Conservation (phyloP, 1,284 basidiomycete genomes). For the Ceratobasidium sp. region DNA sequence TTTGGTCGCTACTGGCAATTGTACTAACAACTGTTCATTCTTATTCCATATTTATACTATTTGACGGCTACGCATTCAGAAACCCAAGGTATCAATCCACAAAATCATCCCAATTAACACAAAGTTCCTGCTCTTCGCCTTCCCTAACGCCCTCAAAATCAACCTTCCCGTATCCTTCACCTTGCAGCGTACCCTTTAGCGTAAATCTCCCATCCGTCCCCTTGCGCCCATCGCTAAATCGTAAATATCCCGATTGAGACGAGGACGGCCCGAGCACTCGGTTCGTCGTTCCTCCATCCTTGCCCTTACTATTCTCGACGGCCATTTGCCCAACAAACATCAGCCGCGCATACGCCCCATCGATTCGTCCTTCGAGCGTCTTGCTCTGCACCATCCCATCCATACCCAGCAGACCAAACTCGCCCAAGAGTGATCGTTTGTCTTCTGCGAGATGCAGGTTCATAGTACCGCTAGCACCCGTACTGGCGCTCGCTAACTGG, state of each 20-base stretch:
- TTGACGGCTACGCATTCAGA: background rate
- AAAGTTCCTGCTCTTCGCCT: conserved; percentile 29
- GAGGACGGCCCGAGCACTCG: conserved; percentile 25
- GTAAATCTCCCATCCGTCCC: conserved; percentile 17
- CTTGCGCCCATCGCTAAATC: conserved; percentile 38
- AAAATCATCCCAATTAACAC: conserved; percentile 39
- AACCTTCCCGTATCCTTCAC: conserved; percentile 26
- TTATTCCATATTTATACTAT: background rate
- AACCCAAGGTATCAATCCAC: conserved; percentile 8
- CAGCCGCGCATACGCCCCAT: conserved; percentile 39
- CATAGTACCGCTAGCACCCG: conserved; percentile 17
- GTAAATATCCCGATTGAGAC: conserved; percentile 32
- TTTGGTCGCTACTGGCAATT: too few relatives aligned
- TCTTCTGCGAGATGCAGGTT: conserved; percentile 40
- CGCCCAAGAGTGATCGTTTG: conserved; percentile 26
- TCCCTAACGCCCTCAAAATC: conserved; percentile 41
- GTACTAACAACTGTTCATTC: background rate
- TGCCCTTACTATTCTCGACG: background rate
- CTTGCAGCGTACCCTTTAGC: conserved; percentile 27
- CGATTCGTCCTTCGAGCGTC: conserved; percentile 37
- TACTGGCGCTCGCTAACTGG: background rate
- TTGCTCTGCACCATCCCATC: conserved; percentile 34
- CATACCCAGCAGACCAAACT: conserved; percentile 41
- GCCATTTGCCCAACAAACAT: conserved; percentile 38
- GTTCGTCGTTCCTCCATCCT: conserved; percentile 1